Evolutionary conservation across 352 stramenopile genomes (phyloP).

Genomic region (Phytopythium boreale): DNA sequence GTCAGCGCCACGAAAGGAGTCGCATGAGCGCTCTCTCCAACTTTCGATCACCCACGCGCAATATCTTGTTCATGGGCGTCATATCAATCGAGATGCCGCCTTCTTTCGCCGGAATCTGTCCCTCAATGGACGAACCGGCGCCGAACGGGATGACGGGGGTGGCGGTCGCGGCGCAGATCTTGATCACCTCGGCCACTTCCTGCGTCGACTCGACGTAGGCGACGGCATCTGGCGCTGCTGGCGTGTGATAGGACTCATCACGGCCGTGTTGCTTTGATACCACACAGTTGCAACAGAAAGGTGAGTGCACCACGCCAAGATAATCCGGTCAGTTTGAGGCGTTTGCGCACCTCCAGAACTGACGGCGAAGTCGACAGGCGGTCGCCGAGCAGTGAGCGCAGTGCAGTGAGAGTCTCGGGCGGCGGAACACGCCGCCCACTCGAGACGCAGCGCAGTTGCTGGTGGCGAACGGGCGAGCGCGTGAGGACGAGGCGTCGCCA

Average conservation of each 20-base stretch:
- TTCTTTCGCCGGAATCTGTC: slow-evolving; percentile 89
- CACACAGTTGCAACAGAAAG: neutral
- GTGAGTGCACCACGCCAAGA: no score
- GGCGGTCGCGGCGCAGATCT: slow-evolving; percentile 68
- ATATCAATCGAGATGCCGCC: slow-evolving; percentile 92
- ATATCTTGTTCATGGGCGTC: slow-evolving; percentile 66
- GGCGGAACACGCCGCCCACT: slow-evolving; percentile 25
- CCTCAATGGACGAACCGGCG: slow-evolving; percentile 90
- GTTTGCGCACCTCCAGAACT: slow-evolving; percentile 19
- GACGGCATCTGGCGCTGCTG: slow-evolving; percentile 35
- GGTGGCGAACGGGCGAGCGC: no score
- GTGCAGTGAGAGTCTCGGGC: slow-evolving; percentile 36
- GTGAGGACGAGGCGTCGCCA: neutral
- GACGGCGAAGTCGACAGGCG: slow-evolving; percentile 64
- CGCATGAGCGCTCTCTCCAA: neutral
- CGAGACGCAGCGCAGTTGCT: neutral
- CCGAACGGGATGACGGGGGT: slow-evolving; percentile 95
- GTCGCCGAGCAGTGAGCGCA: slow-evolving; percentile 64
- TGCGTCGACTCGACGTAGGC: slow-evolving; percentile 78
- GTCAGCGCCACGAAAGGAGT: neutral
- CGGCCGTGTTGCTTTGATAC: neutral
- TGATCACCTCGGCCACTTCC: slow-evolving; percentile 88
- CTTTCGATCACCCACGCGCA: slow-evolving; percentile 21
- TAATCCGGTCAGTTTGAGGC: no score
- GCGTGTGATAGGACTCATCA: neutral